A percentile compares a stretch with the other conserved stretches of the same genome.
Evolutionary conservation across 2,329 filamentous ascomycete species (phyloP).

Genomic region (Blastomyces gilchristii): DNA sequence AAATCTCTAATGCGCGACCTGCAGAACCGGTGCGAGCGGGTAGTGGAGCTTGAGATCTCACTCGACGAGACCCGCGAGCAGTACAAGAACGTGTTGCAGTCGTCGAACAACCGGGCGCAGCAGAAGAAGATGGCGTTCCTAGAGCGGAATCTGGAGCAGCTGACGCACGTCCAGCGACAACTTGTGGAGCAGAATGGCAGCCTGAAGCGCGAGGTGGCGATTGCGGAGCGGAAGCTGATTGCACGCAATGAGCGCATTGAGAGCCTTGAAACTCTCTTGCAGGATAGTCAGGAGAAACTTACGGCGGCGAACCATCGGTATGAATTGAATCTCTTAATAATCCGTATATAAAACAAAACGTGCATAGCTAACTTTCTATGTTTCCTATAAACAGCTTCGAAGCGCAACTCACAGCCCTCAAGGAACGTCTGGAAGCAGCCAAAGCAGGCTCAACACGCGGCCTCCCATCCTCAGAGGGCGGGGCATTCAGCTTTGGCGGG

Average conservation of each 20-base stretch:
- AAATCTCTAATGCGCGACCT: conserved; percentile 98
- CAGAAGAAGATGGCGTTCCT: conserved; percentile 99
- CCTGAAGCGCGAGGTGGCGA: conserved; percentile 97
- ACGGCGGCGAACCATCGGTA: conserved; percentile 96
- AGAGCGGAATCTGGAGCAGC: conserved; percentile 92
- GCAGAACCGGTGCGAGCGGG: conserved; percentile 94
- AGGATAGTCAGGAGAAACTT: conserved; percentile 97
- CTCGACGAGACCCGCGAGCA: conserved; percentile 96
- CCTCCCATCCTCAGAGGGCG: conserved; percentile 55
- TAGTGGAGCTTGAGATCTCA: conserved; percentile 95
- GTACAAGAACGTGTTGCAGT: conserved; percentile 95
- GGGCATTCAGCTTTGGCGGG: conserved; percentile 60
- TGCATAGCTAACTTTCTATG: conserved; percentile 11
- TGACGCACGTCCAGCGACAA: conserved; percentile 94
- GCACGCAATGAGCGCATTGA: conserved; percentile 95
- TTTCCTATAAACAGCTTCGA: conserved; percentile 61
- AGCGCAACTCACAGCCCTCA: conserved; percentile 90
- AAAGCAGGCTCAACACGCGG: conserved; percentile 85
- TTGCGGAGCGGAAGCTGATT: conserved; percentile 93
- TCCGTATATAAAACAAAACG: not conserved
- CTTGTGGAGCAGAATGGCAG: conserved; percentile 95
- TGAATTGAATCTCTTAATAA: conserved; percentile 21
- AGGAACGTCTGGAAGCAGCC: conserved; percentile 91
- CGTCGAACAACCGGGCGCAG: conserved; percentile 94
- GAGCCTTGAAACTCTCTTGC: conserved; percentile 79